Evolutionary conservation across 2,329 filamentous ascomycete genomes (phyloP).

Genomic region (Penicillium sp.): DNA sequence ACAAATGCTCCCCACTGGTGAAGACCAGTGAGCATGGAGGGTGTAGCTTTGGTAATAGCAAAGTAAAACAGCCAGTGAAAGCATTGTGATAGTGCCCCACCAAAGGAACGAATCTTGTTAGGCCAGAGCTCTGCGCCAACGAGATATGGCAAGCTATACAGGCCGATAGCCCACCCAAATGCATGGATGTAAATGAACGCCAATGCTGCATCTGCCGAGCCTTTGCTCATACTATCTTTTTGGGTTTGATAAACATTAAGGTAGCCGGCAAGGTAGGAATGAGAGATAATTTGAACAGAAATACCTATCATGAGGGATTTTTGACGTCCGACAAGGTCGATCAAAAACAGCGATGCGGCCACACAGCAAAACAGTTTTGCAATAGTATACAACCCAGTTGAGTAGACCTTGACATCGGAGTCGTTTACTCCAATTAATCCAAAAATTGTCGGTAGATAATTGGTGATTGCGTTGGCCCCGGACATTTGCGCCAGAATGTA

Average conservation of each 20-base stretch:
- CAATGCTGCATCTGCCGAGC: constrained; percentile 38
- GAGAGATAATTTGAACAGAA: constrained; percentile 40
- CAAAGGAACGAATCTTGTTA: constrained; percentile 47
- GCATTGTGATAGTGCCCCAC: constrained; percentile 36
- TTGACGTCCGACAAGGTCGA: constrained; percentile 45
- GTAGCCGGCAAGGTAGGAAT: constrained; percentile 44
- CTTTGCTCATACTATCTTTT: not conserved
- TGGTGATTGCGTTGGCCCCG: constrained; percentile 45
- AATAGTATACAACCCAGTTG: constrained; percentile 45
- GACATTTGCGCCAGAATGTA: constrained; percentile 45
- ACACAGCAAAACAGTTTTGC: constrained; percentile 45
- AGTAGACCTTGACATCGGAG: constrained; percentile 35
- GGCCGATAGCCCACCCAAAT: constrained; percentile 44
- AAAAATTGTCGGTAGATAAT: constrained; percentile 46
- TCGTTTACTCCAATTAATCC: constrained; percentile 35
- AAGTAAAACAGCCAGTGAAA: constrained; percentile 48
- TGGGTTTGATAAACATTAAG: constrained; percentile 31
- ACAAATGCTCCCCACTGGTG: constrained; percentile 47
- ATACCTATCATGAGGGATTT: constrained; percentile 39
- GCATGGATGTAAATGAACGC: constrained; percentile 47
- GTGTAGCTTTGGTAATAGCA: constrained; percentile 36
- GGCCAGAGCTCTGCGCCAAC: constrained; percentile 49
- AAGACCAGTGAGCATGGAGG: constrained; percentile 34
- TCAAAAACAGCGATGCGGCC: constrained; percentile 46
- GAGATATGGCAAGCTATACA: constrained; percentile 45